Evolutionary conservation across 768 basidiomycete species (phyloP), one percentile per base, ranked within the genome.

Genomic region (Lactarius deliciosus): DNA sequence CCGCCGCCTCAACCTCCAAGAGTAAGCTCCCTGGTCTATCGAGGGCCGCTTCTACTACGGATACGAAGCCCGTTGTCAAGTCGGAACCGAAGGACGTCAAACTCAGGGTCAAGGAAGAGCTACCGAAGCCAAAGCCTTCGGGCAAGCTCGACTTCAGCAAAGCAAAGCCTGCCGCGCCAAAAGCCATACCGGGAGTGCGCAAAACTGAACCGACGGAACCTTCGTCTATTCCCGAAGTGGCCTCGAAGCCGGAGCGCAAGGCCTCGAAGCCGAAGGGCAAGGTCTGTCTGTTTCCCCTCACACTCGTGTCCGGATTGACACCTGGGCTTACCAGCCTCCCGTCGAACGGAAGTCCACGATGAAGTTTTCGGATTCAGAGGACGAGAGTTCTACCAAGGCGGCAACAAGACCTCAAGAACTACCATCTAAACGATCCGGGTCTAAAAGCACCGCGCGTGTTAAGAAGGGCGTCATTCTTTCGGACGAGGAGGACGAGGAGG

Each of bases 401-500:
- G 32, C 41, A 56, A 30, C 43, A n/a, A 30, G 56, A 56, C 54
- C 55, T 30, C 64, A 70, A 30, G 57, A 69, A 34, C 47, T 64
- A 30, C 59, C 72, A 43, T 38, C 69, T 50, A 63, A 71, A 30
- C 50, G 34, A 22, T 41, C 62, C 6, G 66, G 50, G 18, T 58
- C 66, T 10, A 65, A 68, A 53, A 55, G 66, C 28, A 36, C 71
- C 11, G 72, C 76, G 32, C 79, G 80, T 32, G 72, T 84, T 45
- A 82, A 81, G 72, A 84, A 80, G 58, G 79, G 79, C 3, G 78
- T 81, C 22, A 71, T 88, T 11, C 54, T 86, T 16, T 89, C 88
- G 0, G 90, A 91, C 63, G 85, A 86, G 3, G 86, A 88, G 30
- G 88, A 85, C 18, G 80, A 84, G 0, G 80, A 81, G 11, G 80